phyloP scores from a whole-genome alignment of 2,329 filamentous ascomycete species.

The Aspergillus melleus region DNA sequence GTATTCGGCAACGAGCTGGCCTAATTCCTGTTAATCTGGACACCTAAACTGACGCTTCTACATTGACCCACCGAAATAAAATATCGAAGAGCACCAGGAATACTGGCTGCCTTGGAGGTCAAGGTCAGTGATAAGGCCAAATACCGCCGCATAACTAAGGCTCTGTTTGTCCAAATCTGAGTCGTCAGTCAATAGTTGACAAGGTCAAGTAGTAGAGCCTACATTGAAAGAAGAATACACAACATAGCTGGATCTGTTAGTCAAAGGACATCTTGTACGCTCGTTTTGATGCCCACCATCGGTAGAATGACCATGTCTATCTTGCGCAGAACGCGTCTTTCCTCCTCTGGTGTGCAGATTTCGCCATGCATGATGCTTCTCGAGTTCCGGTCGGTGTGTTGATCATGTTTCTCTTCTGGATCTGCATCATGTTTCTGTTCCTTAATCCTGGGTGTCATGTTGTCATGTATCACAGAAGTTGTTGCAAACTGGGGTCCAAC shows the following conservation, averaged over 20 bases:
- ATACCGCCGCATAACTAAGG: conserved; percentile 47
- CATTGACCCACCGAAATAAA: conserved; percentile 30
- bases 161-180: conserved; percentile 47
- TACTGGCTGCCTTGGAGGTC: conserved; percentile 47
- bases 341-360: conserved; percentile 11
- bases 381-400: background rate
- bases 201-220: conserved; percentile 18
- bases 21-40: conserved; percentile 3
- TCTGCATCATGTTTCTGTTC: too few relatives aligned
- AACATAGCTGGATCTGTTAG: conserved; percentile 33
- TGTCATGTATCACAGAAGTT: too few relatives aligned
- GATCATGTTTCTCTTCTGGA: too few relatives aligned
- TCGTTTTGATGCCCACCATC: conserved; percentile 11
- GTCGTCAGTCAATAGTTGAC: conserved; percentile 8
- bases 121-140: conserved; percentile 48
- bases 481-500: too few relatives aligned
- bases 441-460: too few relatives aligned
- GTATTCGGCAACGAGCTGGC: conserved; percentile 49
- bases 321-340: conserved; percentile 20
- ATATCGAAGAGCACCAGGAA: conserved; percentile 45
- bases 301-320: conserved; percentile 26
- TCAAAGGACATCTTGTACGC: background rate
- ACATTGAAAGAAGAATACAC: conserved; percentile 44
- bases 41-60: too few relatives aligned
- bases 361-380: background rate